Percentiles rank a stretch among this genome's conserved stretches.
These are phyloP conservation scores for Picea mariana DNA, from an alignment of 83 land plant species.

Conservation along the genomic window DNA sequence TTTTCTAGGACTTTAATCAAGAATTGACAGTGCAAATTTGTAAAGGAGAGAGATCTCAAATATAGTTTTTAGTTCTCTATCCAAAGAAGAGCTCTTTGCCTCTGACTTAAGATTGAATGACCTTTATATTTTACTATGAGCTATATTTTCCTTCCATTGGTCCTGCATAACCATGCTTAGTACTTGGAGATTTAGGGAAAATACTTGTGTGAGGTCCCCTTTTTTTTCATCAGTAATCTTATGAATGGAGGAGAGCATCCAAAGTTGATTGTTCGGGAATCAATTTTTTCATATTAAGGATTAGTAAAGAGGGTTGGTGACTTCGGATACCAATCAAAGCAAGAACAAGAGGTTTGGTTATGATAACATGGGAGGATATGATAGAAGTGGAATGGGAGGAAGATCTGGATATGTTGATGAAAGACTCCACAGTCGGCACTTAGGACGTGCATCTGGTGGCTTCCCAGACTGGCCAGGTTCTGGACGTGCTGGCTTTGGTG, in stretches of 20 bases:
- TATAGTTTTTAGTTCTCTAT: slow-evolving; percentile 7
- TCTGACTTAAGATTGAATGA: slow-evolving; percentile 17
- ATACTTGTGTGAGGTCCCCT: slow-evolving; percentile 9
- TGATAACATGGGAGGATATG: slow-evolving; percentile 65
- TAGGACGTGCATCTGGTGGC: slow-evolving; percentile 46
- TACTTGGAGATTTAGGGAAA: slow-evolving; percentile 18
- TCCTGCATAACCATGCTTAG: slow-evolving; percentile 15
- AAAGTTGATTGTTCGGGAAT: slow-evolving; percentile 18
- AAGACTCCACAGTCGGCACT: slow-evolving; percentile 50
- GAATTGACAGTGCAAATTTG: slow-evolving; percentile 17
- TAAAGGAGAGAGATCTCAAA: slow-evolving; percentile 14
- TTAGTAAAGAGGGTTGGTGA: slow-evolving; percentile 16
- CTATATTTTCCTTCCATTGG: slow-evolving; percentile 1
- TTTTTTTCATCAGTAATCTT: slow-evolving; percentile 19
- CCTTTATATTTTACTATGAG: not conserved
- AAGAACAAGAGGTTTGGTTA: slow-evolving; percentile 41
- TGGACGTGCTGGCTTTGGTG: slow-evolving; percentile 66
- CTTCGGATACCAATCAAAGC: slow-evolving; percentile 20
- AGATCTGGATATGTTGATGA: slow-evolving; percentile 59
- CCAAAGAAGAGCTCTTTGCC: slow-evolving; percentile 6
- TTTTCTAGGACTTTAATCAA: slow-evolving; percentile 21
- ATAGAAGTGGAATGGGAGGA: slow-evolving; percentile 44
- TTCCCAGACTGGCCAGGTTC: slow-evolving; percentile 55
- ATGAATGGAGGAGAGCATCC: slow-evolving; percentile 18
- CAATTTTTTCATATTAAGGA: slow-evolving; percentile 17